Evolutionary conservation across 1,284 basidiomycete species (phyloP), one percentile per base, ranked within the genome.

Genomic region (Mycosarcoma maydis): DNA sequence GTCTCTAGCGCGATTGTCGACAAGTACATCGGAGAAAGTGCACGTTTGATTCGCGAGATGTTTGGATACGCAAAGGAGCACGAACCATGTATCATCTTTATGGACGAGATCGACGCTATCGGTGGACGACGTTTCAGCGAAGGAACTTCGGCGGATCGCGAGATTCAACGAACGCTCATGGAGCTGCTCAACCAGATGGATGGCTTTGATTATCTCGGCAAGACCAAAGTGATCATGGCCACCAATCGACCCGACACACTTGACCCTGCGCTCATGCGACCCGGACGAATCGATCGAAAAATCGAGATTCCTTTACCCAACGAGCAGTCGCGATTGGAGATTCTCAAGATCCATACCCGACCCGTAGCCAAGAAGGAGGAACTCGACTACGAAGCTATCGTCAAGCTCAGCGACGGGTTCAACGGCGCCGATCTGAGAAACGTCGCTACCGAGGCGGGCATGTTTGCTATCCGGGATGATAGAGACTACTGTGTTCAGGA

Each of bases 121-220:
- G 80, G 80, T n/a, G 80, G 80, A 3, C 87, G 96, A 72, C 87
- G 95, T 54, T 98, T 98, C 85, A 92, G 90, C n/a, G 96, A 98
- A 83, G 96, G 96, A 32, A 98, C 95, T 4, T 92, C 90, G 82
- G 96, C 95, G 13, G 96, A 98, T 84, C 90, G 96, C 77, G 96
- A 98, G 85, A 98, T 99, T 72, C 96, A 99, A 83, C 87, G 96
- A 73, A 99, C 96, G 20, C 84, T 99, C 34, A 98, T 98, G 96
- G 96, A 99, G 92, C 86, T 99, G 29, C 87, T 99, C 41, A 98
- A 98, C 82, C 95, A 98, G 84, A 96, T 99, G 93, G 96, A 99
- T 82, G 96, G 96, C 27, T 98, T 99, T 85, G 96, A 98, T 83
- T 92, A 94, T 14, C 86, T 98, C 22, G 96, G 95, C 46, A 87